A percentile compares a stretch with the other conserved stretches of the same genome.
Conservation (phyloP, 768 basidiomycete species). For the Termitomyces sp. region DNA sequence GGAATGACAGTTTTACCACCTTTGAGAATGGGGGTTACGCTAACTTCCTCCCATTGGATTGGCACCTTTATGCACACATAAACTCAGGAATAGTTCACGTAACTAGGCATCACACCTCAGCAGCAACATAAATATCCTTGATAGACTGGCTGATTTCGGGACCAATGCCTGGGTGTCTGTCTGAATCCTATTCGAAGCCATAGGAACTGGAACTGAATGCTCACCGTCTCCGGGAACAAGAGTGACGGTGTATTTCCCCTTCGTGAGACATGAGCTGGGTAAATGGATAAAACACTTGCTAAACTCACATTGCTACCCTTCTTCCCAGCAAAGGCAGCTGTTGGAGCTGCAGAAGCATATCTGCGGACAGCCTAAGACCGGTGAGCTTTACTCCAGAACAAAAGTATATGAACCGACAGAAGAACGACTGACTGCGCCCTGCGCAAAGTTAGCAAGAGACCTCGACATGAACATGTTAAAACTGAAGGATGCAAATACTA, state of each 20-base stretch:
- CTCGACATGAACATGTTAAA: slow-evolving; percentile 55
- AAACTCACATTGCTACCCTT: slow-evolving; percentile 79
- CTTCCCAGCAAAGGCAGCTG: slow-evolving; percentile 87
- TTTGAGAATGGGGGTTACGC: slow-evolving; percentile 90
- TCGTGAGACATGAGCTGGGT: slow-evolving; percentile 2
- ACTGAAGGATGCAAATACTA: slow-evolving; percentile 15
- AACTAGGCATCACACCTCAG: slow-evolving; percentile 50
- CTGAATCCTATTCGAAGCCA: slow-evolving; percentile 9
- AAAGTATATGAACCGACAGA: slow-evolving; percentile 35
- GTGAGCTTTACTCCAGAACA: slow-evolving; percentile 3
- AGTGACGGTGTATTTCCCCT: slow-evolving; percentile 98
- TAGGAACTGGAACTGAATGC: slow-evolving; percentile 16
- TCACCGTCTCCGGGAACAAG: slow-evolving; percentile 95
- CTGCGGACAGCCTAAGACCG: slow-evolving; percentile 27
- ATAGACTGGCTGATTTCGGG: slow-evolving; percentile 97
- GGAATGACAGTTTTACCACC: slow-evolving; percentile 98
- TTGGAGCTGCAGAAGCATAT: slow-evolving; percentile 78
- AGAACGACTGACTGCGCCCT: slow-evolving; percentile 43
- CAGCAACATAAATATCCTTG: slow-evolving; percentile 88
- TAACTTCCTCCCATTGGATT: slow-evolving; percentile 99
- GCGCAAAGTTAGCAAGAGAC: slow-evolving; percentile 53
- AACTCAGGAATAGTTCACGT: neutral
- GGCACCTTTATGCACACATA: slow-evolving; percentile 66
- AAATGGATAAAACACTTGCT: neutral
- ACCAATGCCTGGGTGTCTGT: slow-evolving; percentile 73